A percentile compares a stretch with the other conserved stretches of the same genome.
phyloP scores from a whole-genome alignment of 805 yeast genomes.

The Peterozyma xylosa region DNA sequence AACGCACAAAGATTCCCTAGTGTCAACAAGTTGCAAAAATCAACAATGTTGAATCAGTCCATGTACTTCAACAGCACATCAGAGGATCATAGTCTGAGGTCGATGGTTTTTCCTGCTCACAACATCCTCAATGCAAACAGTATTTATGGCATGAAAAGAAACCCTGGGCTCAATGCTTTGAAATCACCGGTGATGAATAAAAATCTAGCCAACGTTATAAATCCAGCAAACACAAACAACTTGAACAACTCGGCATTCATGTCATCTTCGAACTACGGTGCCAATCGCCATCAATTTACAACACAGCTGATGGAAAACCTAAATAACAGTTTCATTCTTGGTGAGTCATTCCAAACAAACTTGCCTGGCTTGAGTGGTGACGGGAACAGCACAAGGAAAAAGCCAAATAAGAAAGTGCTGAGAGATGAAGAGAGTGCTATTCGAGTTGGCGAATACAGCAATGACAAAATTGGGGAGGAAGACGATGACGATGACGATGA shows the following conservation, averaged over 20 bases:
- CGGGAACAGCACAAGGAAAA: conserved; percentile 13
- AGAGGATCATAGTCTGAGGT: not conserved
- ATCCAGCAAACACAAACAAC: conserved; percentile 8
- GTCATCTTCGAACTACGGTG: too few species aligned
- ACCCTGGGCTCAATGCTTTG: not conserved
- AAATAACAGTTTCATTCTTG: conserved; percentile 26
- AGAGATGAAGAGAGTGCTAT: conserved; percentile 13
- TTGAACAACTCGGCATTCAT: conserved; percentile 13
- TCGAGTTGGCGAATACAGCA: conserved; percentile 26
- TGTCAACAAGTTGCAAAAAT: not conserved
- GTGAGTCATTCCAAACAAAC: conserved; percentile 34
- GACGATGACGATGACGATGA: conserved; percentile 24
- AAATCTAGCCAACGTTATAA: too few species aligned
- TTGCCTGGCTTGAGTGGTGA: conserved; percentile 16
- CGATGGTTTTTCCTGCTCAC: conserved; percentile 12
- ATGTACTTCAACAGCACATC: not conserved
- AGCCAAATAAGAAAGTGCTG: conserved; percentile 15
- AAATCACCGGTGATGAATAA: too few species aligned
- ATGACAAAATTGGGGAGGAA: conserved; percentile 15
- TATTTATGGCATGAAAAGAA: conserved; percentile 6
- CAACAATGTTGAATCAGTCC: conserved; percentile 6
- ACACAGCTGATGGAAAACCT: conserved; percentile 8
- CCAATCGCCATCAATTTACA: too few species aligned
- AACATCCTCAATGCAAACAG: conserved; percentile 11
- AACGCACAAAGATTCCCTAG: too few species aligned